A percentile compares a stretch with the other conserved stretches of the same genome.
These are phyloP conservation scores for Penicillium malachiteum DNA, from an alignment of 495 filamentous ascomycete species.

Conservation along the genomic window DNA sequence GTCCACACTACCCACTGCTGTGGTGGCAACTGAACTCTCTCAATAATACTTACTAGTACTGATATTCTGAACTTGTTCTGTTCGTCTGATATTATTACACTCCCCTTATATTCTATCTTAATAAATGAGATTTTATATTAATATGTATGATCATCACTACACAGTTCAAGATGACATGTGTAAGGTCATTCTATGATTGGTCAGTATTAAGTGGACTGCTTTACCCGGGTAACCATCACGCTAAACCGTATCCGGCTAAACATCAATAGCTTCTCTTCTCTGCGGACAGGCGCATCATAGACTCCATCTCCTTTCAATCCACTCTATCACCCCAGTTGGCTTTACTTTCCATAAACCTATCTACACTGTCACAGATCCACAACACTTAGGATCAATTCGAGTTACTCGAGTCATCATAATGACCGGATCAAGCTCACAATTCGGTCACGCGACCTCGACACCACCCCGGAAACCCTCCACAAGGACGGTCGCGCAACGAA, in stretches of 20 bases:
- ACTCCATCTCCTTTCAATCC: no score
- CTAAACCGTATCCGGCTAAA: conserved; percentile 30
- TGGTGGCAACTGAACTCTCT: no score
- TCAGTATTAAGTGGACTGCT: neutral
- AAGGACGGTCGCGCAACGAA: conserved; percentile 27
- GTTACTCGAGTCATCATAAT: neutral
- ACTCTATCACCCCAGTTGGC: no score
- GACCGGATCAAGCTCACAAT: conserved; percentile 8
- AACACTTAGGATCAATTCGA: neutral
- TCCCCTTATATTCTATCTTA: no score
- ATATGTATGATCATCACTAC: no score
- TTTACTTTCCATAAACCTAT: no score
- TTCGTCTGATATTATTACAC: no score
- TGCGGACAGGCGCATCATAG: neutral
- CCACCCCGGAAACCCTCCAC: conserved; percentile 18
- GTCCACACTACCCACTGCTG: no score
- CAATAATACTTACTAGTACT: no score
- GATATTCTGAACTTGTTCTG: no score
- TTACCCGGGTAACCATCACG: conserved; percentile 23
- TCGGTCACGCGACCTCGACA: conserved; percentile 21
- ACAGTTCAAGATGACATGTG: neutral
- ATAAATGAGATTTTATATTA: no score
- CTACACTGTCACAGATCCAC: no score
- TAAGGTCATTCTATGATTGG: conserved; percentile 13
- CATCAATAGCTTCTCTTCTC: conserved; percentile 21